These are phyloP conservation scores for Aspergillus sclerotiicarbonarius DNA, from an alignment of 495 filamentous ascomycete genomes.

Conservation along the genomic window DNA sequence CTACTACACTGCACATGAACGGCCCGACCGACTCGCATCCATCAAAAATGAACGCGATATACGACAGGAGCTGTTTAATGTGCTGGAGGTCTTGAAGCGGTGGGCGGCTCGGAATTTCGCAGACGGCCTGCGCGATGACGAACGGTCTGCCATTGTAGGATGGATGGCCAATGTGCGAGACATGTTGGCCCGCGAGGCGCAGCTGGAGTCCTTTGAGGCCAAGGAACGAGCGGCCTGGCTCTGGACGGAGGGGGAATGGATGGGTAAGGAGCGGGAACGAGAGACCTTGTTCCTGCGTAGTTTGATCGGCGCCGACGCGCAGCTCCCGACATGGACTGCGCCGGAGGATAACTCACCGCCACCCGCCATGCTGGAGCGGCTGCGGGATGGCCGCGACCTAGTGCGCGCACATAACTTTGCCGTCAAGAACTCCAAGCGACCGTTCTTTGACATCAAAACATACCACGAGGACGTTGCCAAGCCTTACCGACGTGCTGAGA, in stretches of 20 bases:
- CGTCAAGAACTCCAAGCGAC: slow-evolving; percentile 76
- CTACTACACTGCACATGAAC: slow-evolving; percentile 87
- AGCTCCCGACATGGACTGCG: slow-evolving; percentile 70
- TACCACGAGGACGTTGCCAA: slow-evolving; percentile 90
- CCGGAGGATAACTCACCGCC: slow-evolving; percentile 58
- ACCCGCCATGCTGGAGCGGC: slow-evolving; percentile 68
- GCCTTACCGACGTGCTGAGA: slow-evolving; percentile 91
- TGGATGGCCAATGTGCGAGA: slow-evolving; percentile 77
- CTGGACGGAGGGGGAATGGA: slow-evolving; percentile 81
- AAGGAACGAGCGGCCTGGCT: slow-evolving; percentile 70
- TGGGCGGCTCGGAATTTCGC: slow-evolving; percentile 87
- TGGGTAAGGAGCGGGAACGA: slow-evolving; percentile 69
- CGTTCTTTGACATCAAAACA: slow-evolving; percentile 85
- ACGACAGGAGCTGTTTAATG: slow-evolving; percentile 73
- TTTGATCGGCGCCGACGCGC: slow-evolving; percentile 46
- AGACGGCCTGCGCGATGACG: slow-evolving; percentile 74
- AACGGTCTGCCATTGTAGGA: slow-evolving; percentile 63
- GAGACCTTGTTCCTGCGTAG: slow-evolving; percentile 79
- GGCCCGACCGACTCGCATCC: slow-evolving; percentile 74
- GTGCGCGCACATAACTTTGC: slow-evolving; percentile 87
- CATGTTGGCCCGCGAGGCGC: slow-evolving; percentile 72
- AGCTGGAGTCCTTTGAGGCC: slow-evolving; percentile 68
- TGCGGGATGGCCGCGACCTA: slow-evolving; percentile 77
- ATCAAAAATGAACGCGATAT: slow-evolving; percentile 84
- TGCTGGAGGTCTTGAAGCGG: slow-evolving; percentile 85